Base-by-base conservation (phyloP, 1,139 yeast species). In the Debaryomyces psychrophilus region DNA sequence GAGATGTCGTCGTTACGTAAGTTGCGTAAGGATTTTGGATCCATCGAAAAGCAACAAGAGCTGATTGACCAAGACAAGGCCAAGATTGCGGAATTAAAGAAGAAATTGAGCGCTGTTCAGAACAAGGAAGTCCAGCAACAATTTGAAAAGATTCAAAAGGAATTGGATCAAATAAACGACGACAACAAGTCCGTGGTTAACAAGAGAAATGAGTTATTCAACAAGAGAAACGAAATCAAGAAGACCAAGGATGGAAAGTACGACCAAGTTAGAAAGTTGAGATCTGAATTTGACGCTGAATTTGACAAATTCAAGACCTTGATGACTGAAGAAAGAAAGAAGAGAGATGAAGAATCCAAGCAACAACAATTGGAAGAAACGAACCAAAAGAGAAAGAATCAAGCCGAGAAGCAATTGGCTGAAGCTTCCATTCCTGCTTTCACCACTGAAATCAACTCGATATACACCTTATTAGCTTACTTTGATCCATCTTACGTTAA, bases 1-100 rank as follows among this genome's bases (percentile, higher is more conserved):
- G 98, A 93, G 71, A 88, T 90, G 77, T 81, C 90, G 46, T 71
- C 85, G 44, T 80, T 93, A 67, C 85, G 95, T 69, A 90, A 89
- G 71, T 74, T 87, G 62, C 83, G 85, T 64, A 87, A 87, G 69
- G 95, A 86, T 67, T 87, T 90, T 65, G 83, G 83, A 43, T 77
- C 81, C 39, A 76, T 92, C 58, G 90, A 85, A 62, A 81, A 82
- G 58, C 80, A 81, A 59, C 97, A 90, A 75, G 81, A 81, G 57
- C 79, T 85, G 44, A 86, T 93, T 64, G 97, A 90, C 62, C 77
- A 76, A 43, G 96, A 90, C 69, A 87, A 85, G 73, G 77, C 76
- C 48, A 85, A 89, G 73, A 84, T 90, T 56, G 79, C 82, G 46
- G 89, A 82, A 29, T 77, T 93, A 69, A 90, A 90, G 74, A 77